Conservation (phyloP, 192 early-diverging fungal genomes). For the Linnemannia schmuckeri region DNA sequence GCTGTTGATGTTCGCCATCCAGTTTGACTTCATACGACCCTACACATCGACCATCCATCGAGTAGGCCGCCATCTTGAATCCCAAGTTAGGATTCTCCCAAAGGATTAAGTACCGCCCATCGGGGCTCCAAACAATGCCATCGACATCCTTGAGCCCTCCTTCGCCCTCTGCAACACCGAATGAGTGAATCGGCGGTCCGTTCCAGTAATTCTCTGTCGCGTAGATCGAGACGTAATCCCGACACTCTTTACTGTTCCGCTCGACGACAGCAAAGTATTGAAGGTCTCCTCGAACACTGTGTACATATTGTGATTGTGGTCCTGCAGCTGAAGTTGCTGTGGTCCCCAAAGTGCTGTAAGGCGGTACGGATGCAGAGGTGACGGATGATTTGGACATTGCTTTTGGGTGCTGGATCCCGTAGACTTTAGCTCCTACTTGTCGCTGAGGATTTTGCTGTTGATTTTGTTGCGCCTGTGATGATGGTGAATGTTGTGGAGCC, state of each 20-base stretch:
- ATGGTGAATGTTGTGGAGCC: background rate
- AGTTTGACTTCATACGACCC: slow-evolving; percentile 16
- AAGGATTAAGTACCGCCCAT: slow-evolving; percentile 81
- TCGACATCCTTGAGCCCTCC: slow-evolving; percentile 79
- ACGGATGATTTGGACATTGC: slow-evolving; percentile 26
- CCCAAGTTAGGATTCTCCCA: slow-evolving; percentile 82
- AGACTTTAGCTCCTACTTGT: slow-evolving; percentile 11
- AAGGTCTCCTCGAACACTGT: slow-evolving; percentile 35
- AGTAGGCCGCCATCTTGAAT: slow-evolving; percentile 41
- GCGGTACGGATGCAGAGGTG: slow-evolving; percentile 41
- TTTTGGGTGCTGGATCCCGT: slow-evolving; percentile 32
- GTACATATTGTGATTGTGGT: slow-evolving; percentile 19
- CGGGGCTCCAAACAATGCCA: slow-evolving; percentile 87
- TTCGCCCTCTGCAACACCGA: slow-evolving; percentile 25
- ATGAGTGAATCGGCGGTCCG: slow-evolving; percentile 30
- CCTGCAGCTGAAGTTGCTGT: slow-evolving; percentile 40
- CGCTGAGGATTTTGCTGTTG: slow-evolving; percentile 16
- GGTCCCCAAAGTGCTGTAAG: slow-evolving; percentile 38
- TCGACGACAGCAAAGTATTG: slow-evolving; percentile 49
- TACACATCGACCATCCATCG: slow-evolving; percentile 41
- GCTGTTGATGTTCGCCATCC: background rate
- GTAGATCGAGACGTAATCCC: slow-evolving; percentile 42
- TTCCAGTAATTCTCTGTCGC: slow-evolving; percentile 48
- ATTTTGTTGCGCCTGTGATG: background rate
- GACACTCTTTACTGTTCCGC: slow-evolving; percentile 31